Evolutionary conservation across 371 early-diverging fungal genomes (phyloP), one percentile per base, ranked within the genome.

Genomic region (Mortierella sp.): DNA sequence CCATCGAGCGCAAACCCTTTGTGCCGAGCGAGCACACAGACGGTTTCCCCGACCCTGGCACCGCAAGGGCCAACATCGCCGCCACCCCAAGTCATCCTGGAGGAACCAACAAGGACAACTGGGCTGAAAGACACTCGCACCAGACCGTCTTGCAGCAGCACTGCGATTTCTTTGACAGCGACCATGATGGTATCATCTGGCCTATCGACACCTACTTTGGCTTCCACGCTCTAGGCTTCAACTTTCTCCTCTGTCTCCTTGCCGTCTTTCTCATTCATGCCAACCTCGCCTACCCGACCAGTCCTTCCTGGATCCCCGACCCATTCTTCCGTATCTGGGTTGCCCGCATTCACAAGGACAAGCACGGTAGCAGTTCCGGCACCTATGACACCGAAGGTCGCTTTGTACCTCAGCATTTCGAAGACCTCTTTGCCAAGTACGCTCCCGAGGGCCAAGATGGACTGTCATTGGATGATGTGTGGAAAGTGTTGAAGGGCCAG

Each of bases 341-440:
- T 42, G 55, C 61, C 24, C 80, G 80, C 42, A 83, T 84, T 51
- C 79, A 84, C 64, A 71, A 79, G 52, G 70, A 67, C 60, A 85
- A 84, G 61, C 86, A 87, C 58, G 87, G 87, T 2, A 76, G 78
- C 54, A 85, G 84, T 58, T 66, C 82, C 0, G 86, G 74, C 27
- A 63, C 70, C 8, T 83, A 80, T 54, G 86, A 82, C 60, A 54
- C 53, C 0, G 80, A 73, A 59, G 80, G 80, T n/a, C 71, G 80
- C n/a, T 79, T 71, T 34, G 64, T 79, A 27, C 70, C 84, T 0
- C 74, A 83, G 61, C 72, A 72, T 34, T 86, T 86, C 57, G 86
- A 86, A 63, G 83, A 84, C 23, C 53, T 85, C 28, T 84, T 82
- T 43, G n/a, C 78, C 26, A 83, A 84, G 52, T 86, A 76, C 61